Evolutionary conservation across 108 stramenopile genomes (phyloP), one percentile per base, ranked within the genome.

Genomic region (Nannochloropsis salina): DNA sequence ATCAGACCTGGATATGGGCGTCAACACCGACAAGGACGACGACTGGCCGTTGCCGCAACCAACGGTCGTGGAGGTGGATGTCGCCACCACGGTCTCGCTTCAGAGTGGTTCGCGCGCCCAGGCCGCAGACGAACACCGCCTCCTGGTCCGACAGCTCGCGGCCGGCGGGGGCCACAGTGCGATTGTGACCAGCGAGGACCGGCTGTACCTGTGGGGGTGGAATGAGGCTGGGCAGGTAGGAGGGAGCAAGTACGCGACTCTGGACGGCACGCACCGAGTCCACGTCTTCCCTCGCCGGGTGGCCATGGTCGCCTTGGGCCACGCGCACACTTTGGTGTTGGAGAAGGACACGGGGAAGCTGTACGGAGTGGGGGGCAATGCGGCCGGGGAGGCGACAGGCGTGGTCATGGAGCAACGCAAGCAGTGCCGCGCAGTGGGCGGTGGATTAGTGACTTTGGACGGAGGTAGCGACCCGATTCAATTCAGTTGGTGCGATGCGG

Each of bases 111-210:
- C 61, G 20, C 61, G 15, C 61, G 61, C 61, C n/a, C 15, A 15
- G n/a, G 61, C 61, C n/a, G 20, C n/a, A n/a, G 61, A n/a, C 61
- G 61, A 74, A 4, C 61, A 74, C 61, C 61, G n/a, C 61, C 61
- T 74, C 61, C 15, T n/a, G 20, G n/a, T 74, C 61, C 61, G 61
- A n/a, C 61, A 74, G 61, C 61, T 74, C 61, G 61, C 61, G 61
- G 61, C 61, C 15, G 61, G 61, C 61, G 61, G 61, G 61, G 61
- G 61, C 0, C 61, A 74, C 61, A 74, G 61, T 74, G 61, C 61
- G 0, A 6, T 74, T 8, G 61, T 74, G 20, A 74, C 61, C 1
- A 2, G n/a, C 61, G 61, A 74, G n/a, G 61, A 74, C 61, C 15
- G 61, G n/a, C n/a, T 74, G 61, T 74, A 74, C 61, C 61, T 74